Base-by-base conservation (phyloP, 345 rosid genomes). In the Dimocarpus longan region DNA sequence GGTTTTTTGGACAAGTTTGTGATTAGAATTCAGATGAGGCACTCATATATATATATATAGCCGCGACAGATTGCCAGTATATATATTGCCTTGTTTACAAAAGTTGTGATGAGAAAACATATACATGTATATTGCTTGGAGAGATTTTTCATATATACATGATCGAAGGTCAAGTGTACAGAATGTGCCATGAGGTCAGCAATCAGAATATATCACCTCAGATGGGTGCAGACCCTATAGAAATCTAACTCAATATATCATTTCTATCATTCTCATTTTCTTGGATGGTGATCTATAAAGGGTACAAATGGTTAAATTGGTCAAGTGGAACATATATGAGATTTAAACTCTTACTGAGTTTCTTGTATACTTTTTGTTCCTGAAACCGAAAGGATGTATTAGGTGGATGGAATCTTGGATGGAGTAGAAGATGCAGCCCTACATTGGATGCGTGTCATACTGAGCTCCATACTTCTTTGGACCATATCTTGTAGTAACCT, bases 391-490 rank as follows among this genome's bases (percentile, higher is more conserved):
- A 43, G 60, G 50, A 32, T 46, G 32, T 21, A 16, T 85, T 84
- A 81, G 1, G 79, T 48, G 39, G 87, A 81, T 48, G 85, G 67
- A 71, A 72, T 68, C 76, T 83, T 74, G 18, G 88, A 77, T 37
- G 83, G 78, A 65, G 85, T 75, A 74, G 87, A 88, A 10, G 91
- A 79, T 59, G 78, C 75, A 68, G 85, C 86, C 74, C 71, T 76
- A n/a, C 69, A 85, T 74, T 87, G 86, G 74, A 88, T 81, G 70
- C 80, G 78, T 70, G 80, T 86, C 87, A 87, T 82, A 87, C 87
- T 89, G 59, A 87, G 85, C 82, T 90, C 91, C 86, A 88, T 92
- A 50, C 93, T 90, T 85, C 91, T 89, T 77, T 88, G 91, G 76
- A 89, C 94, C 93, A 92, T 89, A 80, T 90, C 93, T 73, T 88